Conservation (phyloP, 2,329 filamentous ascomycete species). For the Colletotrichum viniferum region DNA sequence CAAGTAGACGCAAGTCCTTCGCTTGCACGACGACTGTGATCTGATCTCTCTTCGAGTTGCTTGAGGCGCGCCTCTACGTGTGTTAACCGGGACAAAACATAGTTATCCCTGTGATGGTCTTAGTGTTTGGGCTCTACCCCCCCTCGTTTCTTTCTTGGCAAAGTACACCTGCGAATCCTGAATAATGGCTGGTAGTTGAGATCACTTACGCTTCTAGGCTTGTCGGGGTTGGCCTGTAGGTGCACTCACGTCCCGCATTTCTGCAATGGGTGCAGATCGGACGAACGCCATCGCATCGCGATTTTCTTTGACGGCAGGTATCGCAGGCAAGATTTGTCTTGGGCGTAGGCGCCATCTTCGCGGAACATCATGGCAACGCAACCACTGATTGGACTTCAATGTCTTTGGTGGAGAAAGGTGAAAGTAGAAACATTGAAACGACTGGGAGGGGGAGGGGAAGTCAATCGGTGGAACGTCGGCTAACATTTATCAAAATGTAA, state of each 20-base stretch:
- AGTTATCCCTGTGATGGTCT: neutral
- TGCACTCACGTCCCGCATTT: neutral
- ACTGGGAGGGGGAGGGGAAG: neutral
- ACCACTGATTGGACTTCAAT: neutral
- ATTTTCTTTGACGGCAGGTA: slow-evolving; percentile 3
- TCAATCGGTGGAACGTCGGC: neutral
- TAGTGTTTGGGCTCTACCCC: neutral
- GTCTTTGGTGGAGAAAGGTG: neutral
- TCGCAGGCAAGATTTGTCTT: slow-evolving; percentile 16
- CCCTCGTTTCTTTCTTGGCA: neutral
- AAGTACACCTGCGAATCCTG: neutral
- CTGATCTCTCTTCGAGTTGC: neutral
- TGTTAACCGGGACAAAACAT: neutral
- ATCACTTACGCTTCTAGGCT: slow-evolving; percentile 5
- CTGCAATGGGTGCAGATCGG: slow-evolving; percentile 5
- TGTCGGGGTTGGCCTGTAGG: slow-evolving; percentile 7
- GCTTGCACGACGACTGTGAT: neutral
- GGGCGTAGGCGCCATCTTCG: neutral
- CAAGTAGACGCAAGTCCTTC: neutral
- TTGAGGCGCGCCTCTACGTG: neutral
- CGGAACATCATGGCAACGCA: neutral
- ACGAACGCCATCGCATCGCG: slow-evolving; percentile 5
- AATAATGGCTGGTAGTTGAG: neutral
- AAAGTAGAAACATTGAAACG: neutral
- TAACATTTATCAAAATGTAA: neutral